Evolutionary conservation across 2,329 filamentous ascomycete genomes (phyloP).

Genomic region (Chaetomium olivaceum): DNA sequence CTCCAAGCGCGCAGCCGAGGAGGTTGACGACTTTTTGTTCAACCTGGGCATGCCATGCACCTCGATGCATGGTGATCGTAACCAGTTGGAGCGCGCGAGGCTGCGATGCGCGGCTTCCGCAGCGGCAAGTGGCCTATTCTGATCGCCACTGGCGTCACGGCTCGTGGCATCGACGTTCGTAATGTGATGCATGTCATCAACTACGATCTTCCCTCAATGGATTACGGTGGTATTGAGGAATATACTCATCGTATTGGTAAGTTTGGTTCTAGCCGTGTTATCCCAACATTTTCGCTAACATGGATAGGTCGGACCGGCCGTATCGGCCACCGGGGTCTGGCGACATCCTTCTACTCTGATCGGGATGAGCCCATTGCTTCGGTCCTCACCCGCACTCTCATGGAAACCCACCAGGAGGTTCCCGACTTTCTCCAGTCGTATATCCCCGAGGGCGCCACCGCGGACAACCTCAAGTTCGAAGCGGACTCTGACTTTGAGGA

Average conservation of each 20-base stretch:
- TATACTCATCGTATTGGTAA: conserved; percentile 93
- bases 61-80: conserved; percentile 85
- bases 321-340: conserved; percentile 82
- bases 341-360: conserved; percentile 86
- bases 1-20: conserved; percentile 73
- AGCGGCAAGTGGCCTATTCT: conserved; percentile 74
- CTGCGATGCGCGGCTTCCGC: conserved; percentile 84
- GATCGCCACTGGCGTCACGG: conserved; percentile 81
- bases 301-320: conserved; percentile 82
- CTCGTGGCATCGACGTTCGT: conserved; percentile 84
- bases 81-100: conserved; percentile 90
- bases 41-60: conserved; percentile 78
- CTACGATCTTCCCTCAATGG: conserved; percentile 74
- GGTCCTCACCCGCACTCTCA: conserved; percentile 74
- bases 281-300: neutral
- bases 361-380: conserved; percentile 70
- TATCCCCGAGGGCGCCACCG: conserved; percentile 57
- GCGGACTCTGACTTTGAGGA: conserved; percentile 56
- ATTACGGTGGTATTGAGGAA: conserved; percentile 86
- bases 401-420: conserved; percentile 76
- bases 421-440: conserved; percentile 77
- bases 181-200: conserved; percentile 93
- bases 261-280: conserved; percentile 29
- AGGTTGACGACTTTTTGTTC: conserved; percentile 84
- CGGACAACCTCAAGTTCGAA: conserved; percentile 54